phyloP scores from a whole-genome alignment of 2,329 filamentous ascomycete species.

The Tricladium varicosporioides region DNA sequence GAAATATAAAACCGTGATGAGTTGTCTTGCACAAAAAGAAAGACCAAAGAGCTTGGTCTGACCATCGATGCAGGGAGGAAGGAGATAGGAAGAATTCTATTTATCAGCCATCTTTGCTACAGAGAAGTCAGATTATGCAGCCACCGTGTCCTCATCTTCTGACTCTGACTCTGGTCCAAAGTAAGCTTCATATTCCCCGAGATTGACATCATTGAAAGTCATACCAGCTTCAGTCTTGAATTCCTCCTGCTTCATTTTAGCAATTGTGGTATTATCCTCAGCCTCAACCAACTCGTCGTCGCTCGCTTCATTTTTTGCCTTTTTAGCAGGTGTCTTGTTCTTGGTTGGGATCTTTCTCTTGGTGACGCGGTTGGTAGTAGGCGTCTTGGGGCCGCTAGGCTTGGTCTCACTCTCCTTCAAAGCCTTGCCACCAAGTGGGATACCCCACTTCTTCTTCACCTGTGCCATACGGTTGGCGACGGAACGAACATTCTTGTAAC shows the following conservation, averaged over 20 bases:
- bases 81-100: neutral
- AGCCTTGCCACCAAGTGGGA: conserved; percentile 15
- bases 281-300: conserved; percentile 23
- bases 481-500: conserved; percentile 23
- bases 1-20: no score
- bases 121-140: neutral
- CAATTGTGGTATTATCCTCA: neutral
- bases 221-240: neutral
- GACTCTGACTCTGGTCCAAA: neutral
- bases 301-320: conserved; percentile 14
- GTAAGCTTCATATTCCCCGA: neutral
- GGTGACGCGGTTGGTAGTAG: conserved; percentile 12
- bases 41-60: no score
- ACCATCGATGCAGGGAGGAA: no score
- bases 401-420: neutral
- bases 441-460: conserved; percentile 30
- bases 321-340: conserved; percentile 11
- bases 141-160: conserved; percentile 4
- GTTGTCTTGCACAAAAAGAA: no score
- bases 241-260: neutral
- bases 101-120: neutral
- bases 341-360: conserved; percentile 1
- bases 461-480: conserved; percentile 23
- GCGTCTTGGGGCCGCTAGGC: conserved; percentile 5
- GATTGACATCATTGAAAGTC: neutral